Base-by-base conservation (phyloP, 768 basidiomycete genomes). In the Suillus luteus region DNA sequence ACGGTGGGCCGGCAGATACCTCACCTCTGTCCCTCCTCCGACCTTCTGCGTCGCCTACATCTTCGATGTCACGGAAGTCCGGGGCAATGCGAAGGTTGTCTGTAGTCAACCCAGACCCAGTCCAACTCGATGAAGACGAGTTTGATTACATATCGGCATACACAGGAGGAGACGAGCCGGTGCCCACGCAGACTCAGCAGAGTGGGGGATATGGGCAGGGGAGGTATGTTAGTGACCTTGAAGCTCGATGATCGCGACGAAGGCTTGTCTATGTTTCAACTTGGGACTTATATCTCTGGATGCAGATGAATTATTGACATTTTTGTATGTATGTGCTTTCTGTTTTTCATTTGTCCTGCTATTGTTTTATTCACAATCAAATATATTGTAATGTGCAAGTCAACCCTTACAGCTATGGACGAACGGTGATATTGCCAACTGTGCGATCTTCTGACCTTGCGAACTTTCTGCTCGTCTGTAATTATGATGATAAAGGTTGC, bases 141-240 rank as follows among this genome's bases (percentile, higher is more conserved):
- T 86, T 83, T 67, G 87, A 88, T 70, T 86, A 88, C 65, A 79
- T 86, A 55, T 79, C 80, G 54, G 86, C 84, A 33, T 89, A 90
- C 73, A 66, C 73, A 2, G 64, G 75, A 72, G 69, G 61, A 22
- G 71, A 60, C 17, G 65, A 63, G 9, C 44, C 70, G 37, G 35
- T 17, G 7, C 38, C 48, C 19, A 49, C 61, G 33, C 63, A 61
- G 10, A 31, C 55, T 41, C 59, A 22, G 31, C 58, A 62, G 14
- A 38, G 44, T 43, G 63, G 37, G 37, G 80, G 78, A 27, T 85
- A 85, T 72, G 75, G 71, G 19, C 71, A 77, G 22, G 82, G 82
- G 24, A 79, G 69, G 68, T 85, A 82, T 67, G 76, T 82, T 33
- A 85, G 82, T 46, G 76, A 83, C 70, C 68, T 85, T 69, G 82